Base-by-base conservation (phyloP, 2,329 filamentous ascomycete species). In the Fusarium begoniae region DNA sequence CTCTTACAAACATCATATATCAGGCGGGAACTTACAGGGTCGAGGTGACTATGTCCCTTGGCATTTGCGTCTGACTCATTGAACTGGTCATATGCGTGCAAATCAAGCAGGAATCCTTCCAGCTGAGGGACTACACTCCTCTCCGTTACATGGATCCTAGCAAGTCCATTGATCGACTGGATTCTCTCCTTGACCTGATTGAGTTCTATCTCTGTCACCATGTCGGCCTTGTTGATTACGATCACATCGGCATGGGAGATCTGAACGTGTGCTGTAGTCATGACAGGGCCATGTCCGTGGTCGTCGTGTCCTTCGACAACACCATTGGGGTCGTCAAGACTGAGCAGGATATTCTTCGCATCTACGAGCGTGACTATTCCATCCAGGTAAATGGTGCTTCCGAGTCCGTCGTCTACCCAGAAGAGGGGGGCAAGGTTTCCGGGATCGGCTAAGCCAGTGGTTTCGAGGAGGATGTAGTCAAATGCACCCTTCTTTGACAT, bases 391-490 rank as follows among this genome's bases (percentile, higher is more conserved):
- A 99, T 98, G 43, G 93, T 95, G 82, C 95, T 98, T 13, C 95
- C 96, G 6, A 99, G 88, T 1, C 95, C 96, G 75, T 98, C 96
- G 78, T 99, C 96, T 32, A 99, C 92, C 96, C 96, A 99, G 84
- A 99, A 99, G 20, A 98, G 85, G 2, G 96, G 96, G 1, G 96
- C 96, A 58, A 99, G 91, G 78, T 98, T 98, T 3, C 96, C 96
- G 0, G 96, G 96, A 79, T 99, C 96, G 9, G 96, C 96, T 11
- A 99, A 88, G 0, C 96, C 96, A 0, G 96, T 98, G 0, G 96
- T 99, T 82, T 99, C 96, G 2, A 99, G 90, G 6, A 99, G 89
- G 74, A 99, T 98, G 84, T 98, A 99, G 84, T 99, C 96, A 80
- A 99, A 99, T 9, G 92, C 92, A 56, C 96, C 96, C 74, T 94